Conservation (phyloP, 345 rosid genomes). For the Hibiscus trionum region DNA sequence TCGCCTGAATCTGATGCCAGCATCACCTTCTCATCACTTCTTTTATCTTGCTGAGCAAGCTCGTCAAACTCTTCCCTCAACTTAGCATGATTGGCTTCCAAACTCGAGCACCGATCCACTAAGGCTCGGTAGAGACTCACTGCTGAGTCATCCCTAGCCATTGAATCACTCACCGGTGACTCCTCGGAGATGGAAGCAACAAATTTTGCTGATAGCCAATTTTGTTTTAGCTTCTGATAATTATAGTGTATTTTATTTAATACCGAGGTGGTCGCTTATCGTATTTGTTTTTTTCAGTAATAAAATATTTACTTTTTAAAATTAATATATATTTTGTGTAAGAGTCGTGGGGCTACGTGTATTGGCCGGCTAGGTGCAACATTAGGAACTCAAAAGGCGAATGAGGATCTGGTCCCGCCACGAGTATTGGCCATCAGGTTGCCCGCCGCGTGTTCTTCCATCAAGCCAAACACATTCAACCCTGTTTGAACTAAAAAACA, state of each 20-base stretch:
- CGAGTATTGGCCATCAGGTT: too few species aligned
- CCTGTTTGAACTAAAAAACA: too few species aligned
- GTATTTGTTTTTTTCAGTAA: not conserved
- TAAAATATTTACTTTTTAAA: not conserved
- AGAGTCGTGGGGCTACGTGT: constrained; percentile 28
- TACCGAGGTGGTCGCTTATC: constrained; percentile 15
- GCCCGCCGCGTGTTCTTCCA: not conserved
- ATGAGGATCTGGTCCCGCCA: not conserved
- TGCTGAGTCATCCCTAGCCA: constrained; percentile 35
- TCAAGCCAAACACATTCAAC: not conserved
- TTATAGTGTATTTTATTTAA: not conserved
- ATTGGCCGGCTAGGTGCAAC: constrained; percentile 19
- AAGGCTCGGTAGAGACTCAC: constrained; percentile 30
- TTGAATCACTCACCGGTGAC: constrained; percentile 23
- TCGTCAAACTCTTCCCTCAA: constrained; percentile 43
- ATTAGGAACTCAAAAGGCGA: not conserved
- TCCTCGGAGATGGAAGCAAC: constrained; percentile 10
- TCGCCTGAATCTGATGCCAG: constrained; percentile 4
- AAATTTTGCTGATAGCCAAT: not conserved
- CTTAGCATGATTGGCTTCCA: constrained; percentile 55
- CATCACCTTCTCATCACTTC: constrained; percentile 7
- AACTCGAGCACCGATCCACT: constrained; percentile 53
- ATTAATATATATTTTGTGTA: not conserved
- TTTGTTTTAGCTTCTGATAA: not conserved
- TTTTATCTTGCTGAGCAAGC: constrained; percentile 23